Evolutionary conservation across 257 asterid genomes (phyloP).

Genomic region (Solanum commersonii): DNA sequence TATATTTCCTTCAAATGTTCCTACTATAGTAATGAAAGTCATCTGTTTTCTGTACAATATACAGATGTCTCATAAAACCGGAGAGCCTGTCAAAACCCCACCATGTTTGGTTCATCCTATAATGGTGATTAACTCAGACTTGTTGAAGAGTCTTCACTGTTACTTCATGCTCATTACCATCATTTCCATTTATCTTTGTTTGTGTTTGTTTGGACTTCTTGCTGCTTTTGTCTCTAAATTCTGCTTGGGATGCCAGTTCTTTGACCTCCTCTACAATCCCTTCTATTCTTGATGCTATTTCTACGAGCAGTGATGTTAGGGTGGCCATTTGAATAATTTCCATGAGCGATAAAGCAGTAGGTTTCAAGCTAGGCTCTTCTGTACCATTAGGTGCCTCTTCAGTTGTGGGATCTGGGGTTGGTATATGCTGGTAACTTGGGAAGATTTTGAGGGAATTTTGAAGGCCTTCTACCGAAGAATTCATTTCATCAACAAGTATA

Average conservation of each 20-base stretch:
- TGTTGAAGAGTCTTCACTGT: conserved; percentile 22
- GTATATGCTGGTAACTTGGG: conserved; percentile 18
- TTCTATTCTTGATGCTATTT: conserved; percentile 53
- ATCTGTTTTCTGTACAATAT: background rate
- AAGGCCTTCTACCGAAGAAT: conserved; percentile 42
- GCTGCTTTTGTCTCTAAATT: conserved; percentile 28
- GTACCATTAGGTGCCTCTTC: background rate
- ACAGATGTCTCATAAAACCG: conserved; percentile 1
- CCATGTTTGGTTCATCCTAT: background rate
- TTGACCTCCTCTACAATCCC: conserved; percentile 33
- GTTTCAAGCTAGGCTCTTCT: conserved; percentile 5
- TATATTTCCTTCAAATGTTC: background rate
- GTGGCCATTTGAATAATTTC: conserved; percentile 52
- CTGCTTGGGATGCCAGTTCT: conserved; percentile 45
- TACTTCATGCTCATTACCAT: conserved; percentile 17
- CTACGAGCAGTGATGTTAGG: conserved; percentile 44
- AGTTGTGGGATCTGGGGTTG: conserved; percentile 2
- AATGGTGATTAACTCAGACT: conserved; percentile 25
- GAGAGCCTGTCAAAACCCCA: background rate
- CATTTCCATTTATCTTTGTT: conserved; percentile 1
- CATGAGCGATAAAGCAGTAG: conserved; percentile 17
- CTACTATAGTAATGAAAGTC: background rate
- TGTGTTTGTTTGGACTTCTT: conserved; percentile 19
- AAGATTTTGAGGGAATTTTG: conserved; percentile 35
- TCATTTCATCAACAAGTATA: conserved; percentile 46